Evolutionary conservation across 768 basidiomycete genomes (phyloP), one percentile per base, ranked within the genome.

Genomic region (Mycena vulgaris): DNA sequence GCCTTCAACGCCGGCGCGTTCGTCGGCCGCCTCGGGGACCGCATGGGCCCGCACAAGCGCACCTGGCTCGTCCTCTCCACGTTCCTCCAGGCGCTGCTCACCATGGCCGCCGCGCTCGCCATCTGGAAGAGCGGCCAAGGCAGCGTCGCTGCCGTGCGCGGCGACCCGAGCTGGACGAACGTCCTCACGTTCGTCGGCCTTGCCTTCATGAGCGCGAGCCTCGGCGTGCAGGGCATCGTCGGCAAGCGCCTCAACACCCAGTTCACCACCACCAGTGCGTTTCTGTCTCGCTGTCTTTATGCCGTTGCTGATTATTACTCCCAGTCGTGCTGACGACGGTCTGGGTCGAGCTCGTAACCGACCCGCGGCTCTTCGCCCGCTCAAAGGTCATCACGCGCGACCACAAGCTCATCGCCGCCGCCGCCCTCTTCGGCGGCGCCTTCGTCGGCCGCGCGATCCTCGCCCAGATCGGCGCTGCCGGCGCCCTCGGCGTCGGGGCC

Each of bases 331-430:
- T 96, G 13, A 96, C 95, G 19, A 94, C 93, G 21, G 88, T 95
- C 65, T 96, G 94, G 94, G 94, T 95, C 73, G 95, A 96, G 75
- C 88, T 96, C 55, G 87, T 93, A 86, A 90, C 91, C 57, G 94
- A 95, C 78, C 95, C 95, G 0, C 80, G 88, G 53, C 87, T 97
- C 25, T 92, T 96, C 85, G 75, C 88, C 52, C 85, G 85, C 45
- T 82, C 86, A 57, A 81, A 80, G 58, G 86, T 93, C 69, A 78
- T 77, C 11, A 84, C 90, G 1, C 90, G 94, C 53, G 94, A 96
- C 78, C 90, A 93, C 80, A 90, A 91, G 76, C 76, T 90, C 51
- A 83, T 93, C 74, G 94, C 90, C 4, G 89, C 93, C 63, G 31
- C 81, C 39, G 78, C 87, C n/a, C 86, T 96, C 60, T 94, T 97